Evolutionary conservation across 2,329 filamentous ascomycete species (phyloP).

Genomic region (Trichoderma hamatum): DNA sequence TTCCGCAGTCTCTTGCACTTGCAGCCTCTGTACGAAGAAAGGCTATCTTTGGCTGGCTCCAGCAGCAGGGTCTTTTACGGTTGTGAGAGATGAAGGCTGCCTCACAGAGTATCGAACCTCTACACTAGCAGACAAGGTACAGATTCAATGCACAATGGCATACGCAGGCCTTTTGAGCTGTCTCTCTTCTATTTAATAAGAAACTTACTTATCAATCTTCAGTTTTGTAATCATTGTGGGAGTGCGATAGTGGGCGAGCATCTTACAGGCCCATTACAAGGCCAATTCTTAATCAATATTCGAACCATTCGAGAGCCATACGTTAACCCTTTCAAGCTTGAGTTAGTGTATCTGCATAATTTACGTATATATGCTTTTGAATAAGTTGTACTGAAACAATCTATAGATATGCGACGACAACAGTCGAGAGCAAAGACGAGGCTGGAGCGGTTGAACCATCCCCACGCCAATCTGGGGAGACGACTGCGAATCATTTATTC

Average conservation of each 20-base stretch:
- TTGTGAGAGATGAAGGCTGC: conserved; percentile 27
- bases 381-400: not conserved
- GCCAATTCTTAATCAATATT: conserved; percentile 34
- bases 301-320: conserved; percentile 30
- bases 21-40: conserved; percentile 36
- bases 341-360: conserved; percentile 23
- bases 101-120: conserved; percentile 17
- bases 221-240: conserved; percentile 38
- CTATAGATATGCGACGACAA: not conserved
- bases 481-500: conserved; percentile 29
- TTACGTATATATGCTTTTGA: not conserved
- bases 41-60: conserved; percentile 36
- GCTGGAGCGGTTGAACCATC: not conserved
- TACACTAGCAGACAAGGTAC: conserved; percentile 30
- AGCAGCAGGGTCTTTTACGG: conserved; percentile 17
- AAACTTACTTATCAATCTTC: not conserved
- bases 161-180: not conserved
- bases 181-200: not conserved
- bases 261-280: conserved; percentile 30
- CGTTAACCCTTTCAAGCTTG: conserved; percentile 34
- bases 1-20: conserved; percentile 31
- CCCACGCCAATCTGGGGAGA: not conserved
- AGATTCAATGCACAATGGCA: too few species aligned
- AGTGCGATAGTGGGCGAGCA: conserved; percentile 36
- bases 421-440: not conserved